Base-by-base conservation (phyloP, 192 early-diverging fungal genomes). In the Martensiomyces pterosporus region DNA sequence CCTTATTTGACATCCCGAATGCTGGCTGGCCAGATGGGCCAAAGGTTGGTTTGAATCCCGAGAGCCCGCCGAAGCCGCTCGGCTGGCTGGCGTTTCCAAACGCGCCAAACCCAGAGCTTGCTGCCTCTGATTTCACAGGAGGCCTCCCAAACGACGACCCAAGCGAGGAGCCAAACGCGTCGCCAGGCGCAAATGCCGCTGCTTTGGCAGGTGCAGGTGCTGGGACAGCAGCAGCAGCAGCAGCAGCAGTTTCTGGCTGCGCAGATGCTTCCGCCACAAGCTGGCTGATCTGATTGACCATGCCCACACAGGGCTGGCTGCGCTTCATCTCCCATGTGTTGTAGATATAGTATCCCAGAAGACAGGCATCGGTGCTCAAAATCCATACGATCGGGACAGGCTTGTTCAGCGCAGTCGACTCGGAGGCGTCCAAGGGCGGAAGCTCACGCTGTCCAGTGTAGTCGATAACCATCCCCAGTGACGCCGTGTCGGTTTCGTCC, bases 401-500 rank as follows among this genome's bases (percentile, higher is more conserved):
- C 1, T 57, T 46, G 0, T 84, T 64, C 5, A 49, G 40, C 4
- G 52, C 69, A 8, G 64, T 71, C 26, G 60, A 58, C 10, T 79
- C 80, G 41, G 78, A 79, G 14, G 80, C 72, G 12, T 76, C 70
- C 4, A 76, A 35, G 0, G 83, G 75, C 12, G 76, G 68, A 16
- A 90, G 40, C 4, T 49, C 49, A 8, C 76, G 76, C n/a, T 61
- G 71, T 22, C 74, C 66, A 17, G 87, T 82, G 43, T 85, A 82
- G 68, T 94, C 92, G 33, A 92, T 21, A 9, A 80, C 89, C 37
- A 85, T 47, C 3, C 92, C 92, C 0, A 91, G 39, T 4, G 85
- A 79, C 24, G 61, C 69, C 4, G 84, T 83, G 44, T 92, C 88
- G 1, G 66, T 35, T n/a, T 81, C 77, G 8, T 64, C 43, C 24